These are phyloP conservation scores for Colletotrichum cordylinicola DNA, from an alignment of 2,329 filamentous ascomycete genomes.

Conservation along the genomic window DNA sequence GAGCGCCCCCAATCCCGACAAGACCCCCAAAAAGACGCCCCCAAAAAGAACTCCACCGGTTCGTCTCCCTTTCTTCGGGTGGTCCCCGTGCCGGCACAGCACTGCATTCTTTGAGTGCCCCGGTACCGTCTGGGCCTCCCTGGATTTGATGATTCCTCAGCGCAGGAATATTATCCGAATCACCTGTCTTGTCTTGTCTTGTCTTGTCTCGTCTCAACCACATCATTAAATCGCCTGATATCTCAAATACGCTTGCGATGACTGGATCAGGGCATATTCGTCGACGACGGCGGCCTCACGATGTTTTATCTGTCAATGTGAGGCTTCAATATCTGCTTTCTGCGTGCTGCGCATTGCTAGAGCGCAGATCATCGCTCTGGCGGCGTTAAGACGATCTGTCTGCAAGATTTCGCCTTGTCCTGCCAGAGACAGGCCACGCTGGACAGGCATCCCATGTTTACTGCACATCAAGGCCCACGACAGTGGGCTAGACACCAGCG, in stretches of 20 bases:
- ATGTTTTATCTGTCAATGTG: not conserved
- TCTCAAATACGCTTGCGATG: not conserved
- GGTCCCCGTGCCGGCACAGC: not conserved
- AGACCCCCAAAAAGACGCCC: not conserved
- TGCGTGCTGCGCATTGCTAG: not conserved
- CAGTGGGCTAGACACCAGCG: not conserved
- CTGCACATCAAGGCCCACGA: not conserved
- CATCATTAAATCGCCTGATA: not conserved
- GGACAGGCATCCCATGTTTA: not conserved
- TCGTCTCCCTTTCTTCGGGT: constrained; percentile 6
- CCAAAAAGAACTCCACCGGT: not conserved
- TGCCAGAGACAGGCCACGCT: not conserved
- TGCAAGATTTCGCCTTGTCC: not conserved
- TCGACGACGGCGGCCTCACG: not conserved
- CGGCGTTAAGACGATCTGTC: not conserved
- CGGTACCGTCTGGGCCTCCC: not conserved
- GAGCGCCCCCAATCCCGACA: not conserved
- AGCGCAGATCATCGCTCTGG: not conserved
- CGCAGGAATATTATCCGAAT: not conserved
- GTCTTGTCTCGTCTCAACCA: not conserved
- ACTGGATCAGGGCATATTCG: not conserved
- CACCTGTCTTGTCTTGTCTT: not conserved
- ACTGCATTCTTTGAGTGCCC: not conserved
- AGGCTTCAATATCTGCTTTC: not conserved
- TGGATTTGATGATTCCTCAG: not conserved